Base-by-base conservation (phyloP, 805 yeast genomes). In the Ogataea parapolymorpha region DNA sequence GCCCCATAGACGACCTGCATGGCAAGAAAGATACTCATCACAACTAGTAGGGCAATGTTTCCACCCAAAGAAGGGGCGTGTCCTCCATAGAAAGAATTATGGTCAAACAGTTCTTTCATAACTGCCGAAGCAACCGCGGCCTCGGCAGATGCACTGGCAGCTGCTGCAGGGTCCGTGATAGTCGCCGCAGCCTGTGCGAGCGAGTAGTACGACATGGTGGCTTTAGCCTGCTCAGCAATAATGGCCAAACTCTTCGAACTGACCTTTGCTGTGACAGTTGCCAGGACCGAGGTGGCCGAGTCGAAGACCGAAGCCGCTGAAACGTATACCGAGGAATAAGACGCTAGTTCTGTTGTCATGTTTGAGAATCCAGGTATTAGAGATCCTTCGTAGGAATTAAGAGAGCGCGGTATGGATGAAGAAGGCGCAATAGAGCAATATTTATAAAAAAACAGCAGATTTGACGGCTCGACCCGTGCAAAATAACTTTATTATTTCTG, bases 11-110 rank as follows among this genome's bases (percentile, higher is more conserved):
- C 51, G 1, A 70, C 47, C 37, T 82, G 84, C n/a, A 53, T 36
- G 0, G 59, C 43, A 18, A 78, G 59, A 11, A 75, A 61, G 0
- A 80, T 26, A 5, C 71, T 76, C 68, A 79, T 82, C 0, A 82
- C 61, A 4, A 71, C 72, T 5, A 79, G 59, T 52, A 82, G 75
- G 0, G 80, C 74, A 10, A 69, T 40, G 55, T 86, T 86, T n/a
- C 82, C 87, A 3, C 74, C 75, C 4, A 66, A 49, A 33, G 70
- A 67, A 3, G 90, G 88, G 16, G 53, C 51, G 55, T 64, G 62
- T 28, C 73, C 78, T 41, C 58, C 56, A 53, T 66, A 74, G 32
- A 37, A 50, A 0, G 53, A 49, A 29, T 43, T 39, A 9, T 46
- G 39, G 9, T 50, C 43, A 26, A 42, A 53, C 10, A 54, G 26